Conservation (phyloP, 805 yeast species). For the Kazachstania africana region DNA sequence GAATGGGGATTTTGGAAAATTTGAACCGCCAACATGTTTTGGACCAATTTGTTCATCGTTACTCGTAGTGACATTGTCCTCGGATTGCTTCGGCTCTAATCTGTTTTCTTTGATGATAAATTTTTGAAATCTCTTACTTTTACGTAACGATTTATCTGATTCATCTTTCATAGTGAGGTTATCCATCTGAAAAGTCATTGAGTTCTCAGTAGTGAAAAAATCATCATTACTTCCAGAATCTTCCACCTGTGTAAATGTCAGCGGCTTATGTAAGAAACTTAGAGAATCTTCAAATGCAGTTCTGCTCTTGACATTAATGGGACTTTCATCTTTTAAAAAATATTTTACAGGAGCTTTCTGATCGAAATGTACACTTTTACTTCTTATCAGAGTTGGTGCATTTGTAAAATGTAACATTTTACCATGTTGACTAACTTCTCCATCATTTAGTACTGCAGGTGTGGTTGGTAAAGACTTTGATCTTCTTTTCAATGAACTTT, state of each 20-base stretch:
- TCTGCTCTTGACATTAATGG: slow-evolving; percentile 49
- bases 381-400: slow-evolving; percentile 35
- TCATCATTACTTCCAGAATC: neutral
- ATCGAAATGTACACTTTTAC: slow-evolving; percentile 76
- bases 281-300: slow-evolving; percentile 24
- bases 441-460: slow-evolving; percentile 2
- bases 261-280: slow-evolving; percentile 15
- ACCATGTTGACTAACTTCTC: neutral
- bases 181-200: slow-evolving; percentile 5
- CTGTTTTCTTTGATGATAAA: slow-evolving; percentile 1
- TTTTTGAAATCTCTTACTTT: slow-evolving; percentile 9
- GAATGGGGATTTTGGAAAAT: no score
- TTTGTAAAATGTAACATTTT: neutral
- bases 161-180: neutral
- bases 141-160: slow-evolving; percentile 4
- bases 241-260: slow-evolving; percentile 3
- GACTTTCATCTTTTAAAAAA: slow-evolving; percentile 64
- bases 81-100: neutral
- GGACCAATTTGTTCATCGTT: neutral
- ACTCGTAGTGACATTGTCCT: neutral
- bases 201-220: slow-evolving; percentile 2
- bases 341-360: slow-evolving; percentile 59
- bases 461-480: slow-evolving; percentile 35
- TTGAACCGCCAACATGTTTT: no score
- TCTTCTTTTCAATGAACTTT: slow-evolving; percentile 24